phyloP scores from a whole-genome alignment of 2,329 filamentous ascomycete genomes.

The Botrytis galanthina region DNA sequence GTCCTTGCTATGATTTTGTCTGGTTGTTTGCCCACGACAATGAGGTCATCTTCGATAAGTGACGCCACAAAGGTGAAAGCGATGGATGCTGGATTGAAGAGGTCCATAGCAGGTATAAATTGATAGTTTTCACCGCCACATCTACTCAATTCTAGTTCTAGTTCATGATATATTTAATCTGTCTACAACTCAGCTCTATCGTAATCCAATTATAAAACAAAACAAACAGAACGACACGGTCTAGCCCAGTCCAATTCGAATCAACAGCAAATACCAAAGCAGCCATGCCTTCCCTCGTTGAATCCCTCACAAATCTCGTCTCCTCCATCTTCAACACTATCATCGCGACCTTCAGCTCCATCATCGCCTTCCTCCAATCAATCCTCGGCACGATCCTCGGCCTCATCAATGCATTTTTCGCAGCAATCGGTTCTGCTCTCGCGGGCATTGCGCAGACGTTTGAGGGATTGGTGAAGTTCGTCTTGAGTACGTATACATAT shows the following conservation, averaged over 20 bases:
- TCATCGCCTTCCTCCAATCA: slow-evolving; percentile 35
- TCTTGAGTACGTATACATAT: slow-evolving; percentile 34
- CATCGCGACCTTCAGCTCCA: slow-evolving; percentile 29
- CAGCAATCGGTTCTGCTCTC: slow-evolving; percentile 29
- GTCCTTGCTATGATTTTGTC: background rate
- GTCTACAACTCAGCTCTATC: background rate
- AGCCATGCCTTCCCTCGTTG: slow-evolving; percentile 35
- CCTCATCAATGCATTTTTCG: slow-evolving; percentile 29
- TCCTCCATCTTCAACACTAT: slow-evolving; percentile 34
- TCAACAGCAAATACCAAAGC: background rate
- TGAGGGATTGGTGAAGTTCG: slow-evolving; percentile 35
- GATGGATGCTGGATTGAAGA: background rate
- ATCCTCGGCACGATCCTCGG: slow-evolving; percentile 31
- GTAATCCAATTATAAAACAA: background rate
- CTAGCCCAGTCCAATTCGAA: background rate
- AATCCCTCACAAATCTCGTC: slow-evolving; percentile 30
- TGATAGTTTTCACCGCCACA: slow-evolving; percentile 10
- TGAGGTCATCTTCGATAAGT: slow-evolving; percentile 9
- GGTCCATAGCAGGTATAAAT: background rate
- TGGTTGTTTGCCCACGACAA: background rate
- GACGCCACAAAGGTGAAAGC: slow-evolving; percentile 1
- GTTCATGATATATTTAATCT: background rate
- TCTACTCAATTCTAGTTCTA: background rate
- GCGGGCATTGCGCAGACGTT: slow-evolving; percentile 34
- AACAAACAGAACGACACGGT: background rate